Conservation (phyloP, 2,329 filamentous ascomycete genomes). For the Fulvia fulva region DNA sequence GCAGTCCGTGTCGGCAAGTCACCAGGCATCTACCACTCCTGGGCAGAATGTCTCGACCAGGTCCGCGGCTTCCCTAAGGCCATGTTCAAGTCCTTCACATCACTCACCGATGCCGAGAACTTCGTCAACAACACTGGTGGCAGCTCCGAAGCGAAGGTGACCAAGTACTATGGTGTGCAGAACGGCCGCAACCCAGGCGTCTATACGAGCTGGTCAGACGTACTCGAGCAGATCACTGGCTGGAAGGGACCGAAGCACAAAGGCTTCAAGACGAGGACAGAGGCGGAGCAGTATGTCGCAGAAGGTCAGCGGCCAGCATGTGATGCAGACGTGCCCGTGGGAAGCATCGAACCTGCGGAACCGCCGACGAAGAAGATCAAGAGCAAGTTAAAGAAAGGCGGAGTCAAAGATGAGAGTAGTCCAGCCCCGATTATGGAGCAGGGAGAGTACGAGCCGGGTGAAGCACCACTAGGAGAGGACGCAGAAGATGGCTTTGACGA, state of each 20-base stretch:
- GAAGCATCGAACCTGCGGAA: constrained; percentile 18
- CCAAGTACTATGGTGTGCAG: constrained; percentile 59
- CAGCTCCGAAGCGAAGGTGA: constrained; percentile 16
- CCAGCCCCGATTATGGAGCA: constrained; percentile 17
- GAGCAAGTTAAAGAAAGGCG: constrained; percentile 38
- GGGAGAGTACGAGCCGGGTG: constrained; percentile 48
- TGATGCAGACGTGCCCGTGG: constrained; percentile 14
- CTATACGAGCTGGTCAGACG: constrained; percentile 65
- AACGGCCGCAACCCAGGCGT: constrained; percentile 57
- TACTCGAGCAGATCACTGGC: constrained; percentile 68
- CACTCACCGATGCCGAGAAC: constrained; percentile 69
- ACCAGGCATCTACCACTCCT: constrained; percentile 61
- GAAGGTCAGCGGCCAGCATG: constrained; percentile 16
- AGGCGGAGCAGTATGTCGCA: constrained; percentile 74
- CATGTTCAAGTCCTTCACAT: constrained; percentile 69
- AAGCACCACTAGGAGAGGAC: constrained; percentile 52
- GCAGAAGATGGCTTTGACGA: constrained; percentile 61
- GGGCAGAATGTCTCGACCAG: constrained; percentile 59
- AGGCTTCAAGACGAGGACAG: constrained; percentile 49
- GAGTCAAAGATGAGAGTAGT: constrained; percentile 25
- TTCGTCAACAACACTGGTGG: constrained; percentile 61
- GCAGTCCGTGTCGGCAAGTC: constrained; percentile 58
- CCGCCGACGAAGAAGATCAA: constrained; percentile 38
- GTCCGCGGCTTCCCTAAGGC: constrained; percentile 55
- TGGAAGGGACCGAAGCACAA: constrained; percentile 61